Evolutionary conservation across 1,139 yeast genomes (phyloP).

Genomic region (Pichia sp.): DNA sequence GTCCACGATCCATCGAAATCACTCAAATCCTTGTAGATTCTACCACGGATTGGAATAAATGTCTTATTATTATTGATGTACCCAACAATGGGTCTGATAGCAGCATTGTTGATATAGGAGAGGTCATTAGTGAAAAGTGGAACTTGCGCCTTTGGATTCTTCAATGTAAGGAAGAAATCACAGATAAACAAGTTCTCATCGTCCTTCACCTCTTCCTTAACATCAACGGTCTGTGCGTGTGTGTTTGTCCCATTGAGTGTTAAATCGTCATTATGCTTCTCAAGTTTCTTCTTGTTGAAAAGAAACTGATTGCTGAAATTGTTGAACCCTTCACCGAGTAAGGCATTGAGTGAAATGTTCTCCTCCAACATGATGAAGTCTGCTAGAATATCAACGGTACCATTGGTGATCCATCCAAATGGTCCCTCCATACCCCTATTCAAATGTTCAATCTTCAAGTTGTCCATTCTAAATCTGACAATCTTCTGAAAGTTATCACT

Average conservation of each 20-base stretch:
- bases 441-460: slow-evolving; percentile 78
- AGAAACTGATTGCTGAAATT: slow-evolving; percentile 11
- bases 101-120: slow-evolving; percentile 83
- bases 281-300: slow-evolving; percentile 21
- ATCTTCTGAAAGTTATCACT: slow-evolving; percentile 49
- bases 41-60: slow-evolving; percentile 79
- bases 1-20: slow-evolving; percentile 98
- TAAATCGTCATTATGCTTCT: not conserved
- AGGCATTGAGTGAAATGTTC: slow-evolving; percentile 25
- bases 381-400: slow-evolving; percentile 88
- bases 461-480: slow-evolving; percentile 77
- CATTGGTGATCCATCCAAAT: slow-evolving; percentile 92
- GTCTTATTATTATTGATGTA: slow-evolving; percentile 88
- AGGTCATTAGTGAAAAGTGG: slow-evolving; percentile 82
- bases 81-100: slow-evolving; percentile 90
- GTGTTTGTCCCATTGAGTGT: not conserved
- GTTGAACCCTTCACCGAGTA: slow-evolving; percentile 8
- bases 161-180: slow-evolving; percentile 70
- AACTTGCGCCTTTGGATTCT: slow-evolving; percentile 80
- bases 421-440: slow-evolving; percentile 91
- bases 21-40: slow-evolving; percentile 67
- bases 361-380: slow-evolving; percentile 78
- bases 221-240: no score
- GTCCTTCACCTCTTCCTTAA: slow-evolving; percentile 22
- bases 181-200: slow-evolving; percentile 43